Percentiles rank a stretch among this genome's conserved stretches.
These are phyloP conservation scores for Leishmania aethiopica DNA, from an alignment of 208 protist species.

Conservation along the genomic window DNA sequence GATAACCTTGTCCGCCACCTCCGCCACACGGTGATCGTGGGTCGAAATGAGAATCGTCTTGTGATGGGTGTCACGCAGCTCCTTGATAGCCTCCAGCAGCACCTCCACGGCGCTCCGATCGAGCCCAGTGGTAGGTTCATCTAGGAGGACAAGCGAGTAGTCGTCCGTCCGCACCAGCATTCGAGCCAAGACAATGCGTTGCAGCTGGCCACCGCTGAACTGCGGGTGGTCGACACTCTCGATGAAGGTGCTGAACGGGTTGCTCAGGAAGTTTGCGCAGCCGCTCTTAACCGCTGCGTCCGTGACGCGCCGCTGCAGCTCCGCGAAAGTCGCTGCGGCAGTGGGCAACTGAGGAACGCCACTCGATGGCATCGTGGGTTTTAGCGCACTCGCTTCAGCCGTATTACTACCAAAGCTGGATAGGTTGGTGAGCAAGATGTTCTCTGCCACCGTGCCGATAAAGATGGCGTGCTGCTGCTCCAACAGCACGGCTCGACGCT, in stretches of 20 bases:
- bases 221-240: constrained; percentile 72
- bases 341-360: neutral
- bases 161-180: constrained; percentile 48
- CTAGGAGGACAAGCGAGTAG: constrained; percentile 69
- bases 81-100: constrained; percentile 55
- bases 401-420: neutral
- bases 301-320: constrained; percentile 31
- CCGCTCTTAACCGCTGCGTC: constrained; percentile 45
- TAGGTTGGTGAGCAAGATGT: constrained; percentile 61
- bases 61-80: constrained; percentile 52
- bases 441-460: constrained; percentile 75
- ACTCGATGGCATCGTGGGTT: neutral
- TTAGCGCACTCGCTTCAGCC: neutral
- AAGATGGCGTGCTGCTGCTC: constrained; percentile 85
- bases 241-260: constrained; percentile 65
- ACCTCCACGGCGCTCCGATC: constrained; percentile 45
- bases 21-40: constrained; percentile 62
- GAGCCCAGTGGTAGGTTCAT: constrained; percentile 81
- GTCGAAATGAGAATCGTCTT: constrained; percentile 85
- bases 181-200: constrained; percentile 77
- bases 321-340: neutral
- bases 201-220: constrained; percentile 84
- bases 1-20: constrained; percentile 65
- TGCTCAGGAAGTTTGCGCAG: constrained; percentile 51
- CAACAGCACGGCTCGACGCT: constrained; percentile 48